Evolutionary conservation across 139 green algal genomes (phyloP), one percentile per base, ranked within the genome.

Genomic region (Haematococcus lacustris): DNA sequence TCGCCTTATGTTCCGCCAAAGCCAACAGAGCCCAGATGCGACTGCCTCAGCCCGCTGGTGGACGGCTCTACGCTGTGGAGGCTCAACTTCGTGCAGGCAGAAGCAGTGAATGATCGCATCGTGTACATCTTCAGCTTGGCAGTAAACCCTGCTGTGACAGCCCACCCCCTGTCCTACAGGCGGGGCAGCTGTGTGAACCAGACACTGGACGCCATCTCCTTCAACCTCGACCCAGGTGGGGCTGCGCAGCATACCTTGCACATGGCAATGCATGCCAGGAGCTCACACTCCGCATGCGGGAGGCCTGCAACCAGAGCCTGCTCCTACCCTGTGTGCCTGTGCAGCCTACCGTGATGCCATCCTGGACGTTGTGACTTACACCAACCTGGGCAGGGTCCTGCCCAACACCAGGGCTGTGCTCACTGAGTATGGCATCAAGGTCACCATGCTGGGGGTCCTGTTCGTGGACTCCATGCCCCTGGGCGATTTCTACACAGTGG

Each of bases 41-140:
- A 83, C 41, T 83, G 77, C 68, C 69, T 83, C 30, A 79, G 73
- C 53, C 72, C 77, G 1, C 34, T 83, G n/a, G 66, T 83, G 13
- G 73, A 78, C 21, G 77, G 73, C 65, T 53, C 68, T 37, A 74
- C 47, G 3, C 32, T 51, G 21, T 83, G 77, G 77, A 68, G 73
- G 17, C 75, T 83, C 64, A 65, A 43, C 6, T 83, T 83, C 39
- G 43, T 71, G 28, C 32, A 77, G 30, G 66, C 77, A 1, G 51
- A 61, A 1, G 50, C 60, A 2, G 5, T 76, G 3, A 43, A 28
- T 33, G 25, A 61, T 9, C 59, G 30, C 32, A 34, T 61, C 3
- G 21, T 76, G 2, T 76, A 62, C 47, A 32, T 71, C 28, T 76
- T 66, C 62, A 62, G 35, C 7, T 43, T 76, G 6, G 38, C 7